Base-by-base conservation (phyloP, 2,329 filamentous ascomycete species). In the Cercospora citrullina region DNA sequence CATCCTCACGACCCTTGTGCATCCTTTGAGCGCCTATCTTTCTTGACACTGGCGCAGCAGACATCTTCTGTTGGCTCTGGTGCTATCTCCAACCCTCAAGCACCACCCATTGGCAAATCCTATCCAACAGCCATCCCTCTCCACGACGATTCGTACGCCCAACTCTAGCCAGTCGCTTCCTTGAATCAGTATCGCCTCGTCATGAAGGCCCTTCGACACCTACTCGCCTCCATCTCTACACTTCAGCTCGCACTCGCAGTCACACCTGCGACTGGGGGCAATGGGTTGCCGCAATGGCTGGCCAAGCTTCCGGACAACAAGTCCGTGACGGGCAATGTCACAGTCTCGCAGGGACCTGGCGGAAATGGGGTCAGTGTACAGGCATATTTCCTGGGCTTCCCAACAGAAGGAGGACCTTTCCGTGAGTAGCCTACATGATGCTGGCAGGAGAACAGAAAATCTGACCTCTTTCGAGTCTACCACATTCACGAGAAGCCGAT, bases 401-500 rank as follows among this genome's bases (percentile, higher is more conserved):
- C 82, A 18, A 64, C 71, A 14, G 73, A 76, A 59, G 80, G 80
- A 26, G 81, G 81, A 36, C 82, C 81, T 9, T 84, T 83, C 76
- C 75, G 80, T 81, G 72, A 73, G 79, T 71, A 5, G 16, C 63
- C 10, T 42, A 12, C 16, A 57, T 14, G 14, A 33, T 42, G 23
- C 21, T 23, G 12, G 26, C 31, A 53, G 4, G 10, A 7, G 18
- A 42, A 14, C 39, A 18, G 12, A 8, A 5, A 10, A 31, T 21
- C 60, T 64, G 61, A 70, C 51, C 21, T 18, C 1, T 5, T 16
- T 9, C 26, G 67, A 81, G 80, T 80, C 68, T 84, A 84, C 77
- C 80, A 83, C 75, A 75, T 84, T 69, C 81, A 83, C 76, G 77
- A 79, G 68, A 79, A 78, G 72, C 77, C 80, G 2, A 76, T 83